These are phyloP conservation scores for Salisapilia sapeloensis DNA, from an alignment of 352 stramenopile genomes.

Conservation along the genomic window DNA sequence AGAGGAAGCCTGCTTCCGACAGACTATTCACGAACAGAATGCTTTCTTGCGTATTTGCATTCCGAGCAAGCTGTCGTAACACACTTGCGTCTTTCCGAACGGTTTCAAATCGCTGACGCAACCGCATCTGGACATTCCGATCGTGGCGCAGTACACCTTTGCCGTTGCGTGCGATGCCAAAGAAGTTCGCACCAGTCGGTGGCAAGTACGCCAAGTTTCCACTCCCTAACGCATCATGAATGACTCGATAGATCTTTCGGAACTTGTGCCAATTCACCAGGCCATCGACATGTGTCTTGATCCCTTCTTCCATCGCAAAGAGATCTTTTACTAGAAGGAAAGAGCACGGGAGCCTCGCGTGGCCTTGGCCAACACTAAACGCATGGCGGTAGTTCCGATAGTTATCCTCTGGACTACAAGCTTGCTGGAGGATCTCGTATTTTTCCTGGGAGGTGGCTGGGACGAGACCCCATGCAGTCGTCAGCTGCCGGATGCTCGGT, in stretches of 20 bases:
- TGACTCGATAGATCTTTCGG: conserved; percentile 63
- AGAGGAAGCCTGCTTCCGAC: conserved; percentile 76
- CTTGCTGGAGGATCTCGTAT: conserved; percentile 63
- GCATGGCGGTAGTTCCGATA: conserved; percentile 75
- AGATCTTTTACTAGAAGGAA: conserved; percentile 80
- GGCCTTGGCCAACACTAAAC: conserved; percentile 57
- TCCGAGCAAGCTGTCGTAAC: conserved; percentile 67
- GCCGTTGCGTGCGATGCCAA: conserved; percentile 43
- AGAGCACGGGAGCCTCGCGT: conserved; percentile 60
- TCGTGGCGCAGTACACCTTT: conserved; percentile 60
- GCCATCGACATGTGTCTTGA: conserved; percentile 69
- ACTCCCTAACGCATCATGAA: conserved; percentile 53
- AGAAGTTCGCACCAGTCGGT: conserved; percentile 10
- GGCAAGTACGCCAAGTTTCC: conserved; percentile 70
- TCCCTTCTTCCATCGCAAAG: conserved; percentile 77
- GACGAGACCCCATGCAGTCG: conserved; percentile 70
- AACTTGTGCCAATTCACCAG: conserved; percentile 81
- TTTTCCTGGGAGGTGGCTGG: conserved; percentile 41
- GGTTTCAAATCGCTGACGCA: conserved; percentile 68
- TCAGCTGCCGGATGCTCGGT: conserved; percentile 68
- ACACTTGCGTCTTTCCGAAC: conserved; percentile 74
- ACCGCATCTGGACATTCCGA: conserved; percentile 45
- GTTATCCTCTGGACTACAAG: conserved; percentile 75
- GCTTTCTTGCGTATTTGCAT: conserved; percentile 78
- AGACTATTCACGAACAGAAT: conserved; percentile 82